Evolutionary conservation across 176 grass and related monocot genomes (phyloP), one percentile per base, ranked within the genome.

Genomic region (Rhynchospora tenuis): DNA sequence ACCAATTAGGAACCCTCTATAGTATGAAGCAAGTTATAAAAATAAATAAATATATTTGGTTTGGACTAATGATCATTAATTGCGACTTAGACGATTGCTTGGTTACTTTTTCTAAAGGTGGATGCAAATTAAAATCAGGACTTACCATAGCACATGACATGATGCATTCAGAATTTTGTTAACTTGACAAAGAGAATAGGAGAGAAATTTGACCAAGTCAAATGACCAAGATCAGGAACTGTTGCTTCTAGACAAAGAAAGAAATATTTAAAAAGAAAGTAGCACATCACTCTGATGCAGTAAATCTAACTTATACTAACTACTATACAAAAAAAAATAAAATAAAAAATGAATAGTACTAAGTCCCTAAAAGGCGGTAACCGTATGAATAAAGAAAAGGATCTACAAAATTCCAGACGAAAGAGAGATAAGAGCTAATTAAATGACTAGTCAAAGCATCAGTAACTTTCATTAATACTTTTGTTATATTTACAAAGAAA

Each of bases 401-500:
- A 50, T 64, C 80, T 17, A 67, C 44, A 68, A 54, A 80, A 82
- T 82, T 82, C 80, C 44, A 64, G 9, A 65, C 17, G 80, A 67
- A 82, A 68, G 80, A 50, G 61, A 67, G 78, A 23, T 17, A 15
- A 43, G 17, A 81, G 9, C 77, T 42, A 80, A 80, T 80, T 64
- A 65, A 46, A 46, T 64, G 79, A 51, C 61, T 28, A 67, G 60
- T 67, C 19, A 82, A 82, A 16, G 22, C 78, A 65, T 82, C 29
- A 29, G 23, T 28, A 67, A 19, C 59, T 82, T 66, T 82, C 31
- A 82, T 67, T 82, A 82, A 82, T 52, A n/a, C 38, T 82, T 38
- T 82, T 66, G 57, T 82, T 82, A 65, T 82, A 82, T 82, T 60
- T 67, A 82, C 80, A 82, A 28, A 67, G 80, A 82, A 6, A 54